A percentile compares a stretch with the other conserved stretches of the same genome.
Evolutionary conservation across 805 yeast species (phyloP).

Genomic region (Ogataea haglerorum): DNA sequence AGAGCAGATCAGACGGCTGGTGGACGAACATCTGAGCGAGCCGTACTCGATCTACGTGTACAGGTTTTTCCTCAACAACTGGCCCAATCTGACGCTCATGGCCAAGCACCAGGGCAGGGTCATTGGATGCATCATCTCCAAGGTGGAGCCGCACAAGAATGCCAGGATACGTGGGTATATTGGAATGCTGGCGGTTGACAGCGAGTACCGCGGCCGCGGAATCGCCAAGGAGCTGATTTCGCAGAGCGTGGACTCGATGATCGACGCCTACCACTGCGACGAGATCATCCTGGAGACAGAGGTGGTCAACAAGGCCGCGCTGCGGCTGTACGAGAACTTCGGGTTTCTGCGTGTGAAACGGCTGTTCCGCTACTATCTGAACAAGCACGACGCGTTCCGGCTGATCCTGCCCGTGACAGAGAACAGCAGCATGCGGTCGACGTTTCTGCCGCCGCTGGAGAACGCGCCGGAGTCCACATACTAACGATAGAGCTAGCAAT

Average conservation of each 20-base stretch:
- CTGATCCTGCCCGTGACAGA: conserved; percentile 77
- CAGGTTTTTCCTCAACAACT: conserved; percentile 80
- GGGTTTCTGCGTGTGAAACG: conserved; percentile 44
- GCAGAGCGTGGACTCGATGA: conserved; percentile 62
- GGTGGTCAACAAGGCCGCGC: conserved; percentile 54
- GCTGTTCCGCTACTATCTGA: conserved; percentile 80
- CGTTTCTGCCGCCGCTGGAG: conserved; percentile 40
- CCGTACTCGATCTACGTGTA: conserved; percentile 94
- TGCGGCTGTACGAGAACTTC: conserved; percentile 36
- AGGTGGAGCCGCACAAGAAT: conserved; percentile 71
- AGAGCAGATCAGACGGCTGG: conserved; percentile 49
- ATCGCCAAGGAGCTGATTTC: conserved; percentile 74
- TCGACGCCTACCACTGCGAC: conserved; percentile 60
- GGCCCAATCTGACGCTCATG: conserved; percentile 82
- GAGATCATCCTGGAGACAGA: conserved; percentile 95
- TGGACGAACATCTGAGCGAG: conserved; percentile 77
- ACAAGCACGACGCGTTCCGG: conserved; percentile 90
- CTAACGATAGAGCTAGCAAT: conserved; percentile 7
- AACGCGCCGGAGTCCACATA: conserved; percentile 25
- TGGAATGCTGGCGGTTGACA: conserved; percentile 90
- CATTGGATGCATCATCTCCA: conserved; percentile 84
- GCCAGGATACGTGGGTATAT: conserved; percentile 84
- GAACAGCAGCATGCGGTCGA: conserved; percentile 51
- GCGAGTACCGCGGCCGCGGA: conserved; percentile 68
- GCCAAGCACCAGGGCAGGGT: conserved; percentile 46